Conservation (phyloP, 2,329 filamentous ascomycete genomes). For the Penicillium sp. region DNA sequence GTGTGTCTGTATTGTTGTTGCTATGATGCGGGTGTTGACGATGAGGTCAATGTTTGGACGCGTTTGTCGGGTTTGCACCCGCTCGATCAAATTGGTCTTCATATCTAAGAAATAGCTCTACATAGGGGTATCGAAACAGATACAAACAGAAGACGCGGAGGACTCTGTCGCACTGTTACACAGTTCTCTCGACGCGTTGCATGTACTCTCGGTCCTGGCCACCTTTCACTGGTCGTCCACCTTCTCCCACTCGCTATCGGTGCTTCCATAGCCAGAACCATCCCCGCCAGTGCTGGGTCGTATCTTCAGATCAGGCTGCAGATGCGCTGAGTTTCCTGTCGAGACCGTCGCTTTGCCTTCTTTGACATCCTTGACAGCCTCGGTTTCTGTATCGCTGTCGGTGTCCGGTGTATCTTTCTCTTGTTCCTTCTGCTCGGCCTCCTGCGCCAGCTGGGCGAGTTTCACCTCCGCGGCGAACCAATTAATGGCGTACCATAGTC, state of each 20-base stretch:
- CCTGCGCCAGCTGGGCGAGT: conserved; percentile 52
- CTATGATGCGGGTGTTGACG: neutral
- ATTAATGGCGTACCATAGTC: conserved; percentile 92
- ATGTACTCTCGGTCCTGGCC: neutral
- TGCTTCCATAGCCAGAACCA: conserved; percentile 65
- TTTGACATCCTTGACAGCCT: conserved; percentile 20
- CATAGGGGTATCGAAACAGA: conserved; percentile 3
- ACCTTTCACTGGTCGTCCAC: conserved; percentile 57
- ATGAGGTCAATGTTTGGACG: conserved; percentile 3
- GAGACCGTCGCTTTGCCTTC: conserved; percentile 12
- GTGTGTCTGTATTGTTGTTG: neutral
- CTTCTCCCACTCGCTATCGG: conserved; percentile 98
- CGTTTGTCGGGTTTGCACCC: neutral
- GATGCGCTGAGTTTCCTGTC: conserved; percentile 19
- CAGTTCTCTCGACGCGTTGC: neutral
- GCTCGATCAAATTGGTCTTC: neutral
- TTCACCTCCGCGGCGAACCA: conserved; percentile 81
- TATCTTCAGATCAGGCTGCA: conserved; percentile 47
- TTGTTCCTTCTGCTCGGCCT: conserved; percentile 47
- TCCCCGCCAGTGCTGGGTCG: conserved; percentile 50
- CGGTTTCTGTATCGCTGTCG: conserved; percentile 50
- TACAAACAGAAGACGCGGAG: neutral
- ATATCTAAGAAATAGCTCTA: neutral
- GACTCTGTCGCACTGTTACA: neutral
- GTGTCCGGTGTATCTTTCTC: conserved; percentile 37